Evolutionary conservation across 306 rosid species (phyloP).

Genomic region (Dryas octopetala): DNA sequence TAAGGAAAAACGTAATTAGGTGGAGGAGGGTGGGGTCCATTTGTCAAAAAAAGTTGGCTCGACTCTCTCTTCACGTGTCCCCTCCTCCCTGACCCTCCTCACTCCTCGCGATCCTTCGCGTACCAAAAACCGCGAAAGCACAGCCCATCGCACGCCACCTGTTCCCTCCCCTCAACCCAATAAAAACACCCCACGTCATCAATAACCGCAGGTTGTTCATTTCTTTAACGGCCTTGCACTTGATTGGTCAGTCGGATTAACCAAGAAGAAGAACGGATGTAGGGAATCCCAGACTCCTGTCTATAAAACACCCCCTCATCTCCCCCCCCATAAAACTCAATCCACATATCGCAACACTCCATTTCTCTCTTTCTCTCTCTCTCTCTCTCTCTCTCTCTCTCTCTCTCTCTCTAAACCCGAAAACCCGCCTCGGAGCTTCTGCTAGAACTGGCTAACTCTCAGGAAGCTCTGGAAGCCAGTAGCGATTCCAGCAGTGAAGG

Average conservation of each 20-base stretch:
- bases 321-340: not conserved
- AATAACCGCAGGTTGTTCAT: not conserved
- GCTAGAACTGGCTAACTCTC: conserved; percentile 90
- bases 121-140: not conserved
- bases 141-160: not conserved
- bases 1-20: not conserved
- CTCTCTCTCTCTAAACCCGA: not conserved
- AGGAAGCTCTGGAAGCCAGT: conserved; percentile 46
- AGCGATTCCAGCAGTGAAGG: conserved; percentile 50
- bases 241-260: not conserved
- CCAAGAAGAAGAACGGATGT: not conserved
- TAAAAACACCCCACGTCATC: conserved; percentile 18
- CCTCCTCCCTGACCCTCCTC: conserved; percentile 15
- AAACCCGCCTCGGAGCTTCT: not conserved
- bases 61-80: conserved; percentile 12
- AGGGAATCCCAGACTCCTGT: not conserved
- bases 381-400: not conserved
- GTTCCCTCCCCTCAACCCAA: not conserved
- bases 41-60: conserved; percentile 22
- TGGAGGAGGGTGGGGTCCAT: conserved; percentile 8
- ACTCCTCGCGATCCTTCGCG: not conserved
- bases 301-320: conserved; percentile 14
- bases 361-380: not conserved
- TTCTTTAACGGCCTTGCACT: not conserved
- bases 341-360: not conserved